Percentiles rank a stretch among this genome's conserved stretches.
Evolutionary conservation across 75 land plant genomes (phyloP).

Genomic region (Selaginella tamariscina): DNA sequence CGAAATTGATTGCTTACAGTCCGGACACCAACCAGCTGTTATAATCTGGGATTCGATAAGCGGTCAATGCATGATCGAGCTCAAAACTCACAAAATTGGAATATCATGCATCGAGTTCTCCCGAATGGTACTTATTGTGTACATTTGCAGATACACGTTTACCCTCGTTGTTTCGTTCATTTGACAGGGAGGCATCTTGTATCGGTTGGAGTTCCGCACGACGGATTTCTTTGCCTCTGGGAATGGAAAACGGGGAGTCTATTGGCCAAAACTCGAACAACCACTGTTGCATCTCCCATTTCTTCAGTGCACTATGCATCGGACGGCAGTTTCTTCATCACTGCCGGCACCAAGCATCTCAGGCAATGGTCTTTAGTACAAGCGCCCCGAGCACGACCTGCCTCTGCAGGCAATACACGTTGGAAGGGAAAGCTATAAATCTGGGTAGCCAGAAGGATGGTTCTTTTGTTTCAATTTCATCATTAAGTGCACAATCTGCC

Average conservation of each 20-base stretch:
- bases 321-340: constrained; percentile 49
- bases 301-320: constrained; percentile 39
- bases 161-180: constrained; percentile 2
- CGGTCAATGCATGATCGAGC: constrained; percentile 34
- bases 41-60: constrained; percentile 51
- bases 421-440: constrained; percentile 40
- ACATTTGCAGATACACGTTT: constrained; percentile 5
- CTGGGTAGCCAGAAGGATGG: constrained; percentile 40
- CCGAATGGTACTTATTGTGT: constrained; percentile 45
- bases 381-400: constrained; percentile 19
- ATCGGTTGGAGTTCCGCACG: constrained; percentile 44
- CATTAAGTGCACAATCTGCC: constrained; percentile 5
- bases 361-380: constrained; percentile 42
- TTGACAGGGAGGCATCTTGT: constrained; percentile 36
- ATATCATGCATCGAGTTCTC: constrained; percentile 49
- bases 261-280: constrained; percentile 39
- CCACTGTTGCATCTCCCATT: constrained; percentile 35
- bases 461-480: constrained; percentile 44
- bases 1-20: constrained; percentile 25
- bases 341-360: constrained; percentile 58
- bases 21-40: constrained; percentile 54
- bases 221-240: constrained; percentile 60
- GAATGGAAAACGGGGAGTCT: constrained; percentile 43
- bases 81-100: constrained; percentile 57
- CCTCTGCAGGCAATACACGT: constrained; percentile 24